Base-by-base conservation (phyloP, 306 rosid genomes). In the Rubus parviflorus region DNA sequence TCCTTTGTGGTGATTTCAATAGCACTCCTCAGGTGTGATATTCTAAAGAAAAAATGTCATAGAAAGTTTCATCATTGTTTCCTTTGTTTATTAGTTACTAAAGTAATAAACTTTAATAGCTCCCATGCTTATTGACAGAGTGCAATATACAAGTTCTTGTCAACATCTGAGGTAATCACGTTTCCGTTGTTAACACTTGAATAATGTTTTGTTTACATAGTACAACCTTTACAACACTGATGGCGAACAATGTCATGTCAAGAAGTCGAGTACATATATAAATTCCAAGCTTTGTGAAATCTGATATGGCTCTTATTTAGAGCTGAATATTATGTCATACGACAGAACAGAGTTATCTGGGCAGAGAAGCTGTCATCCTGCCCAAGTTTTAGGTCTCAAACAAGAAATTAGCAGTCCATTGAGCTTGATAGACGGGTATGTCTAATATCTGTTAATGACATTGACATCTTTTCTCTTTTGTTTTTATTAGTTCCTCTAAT, bases 1-100 rank as follows among this genome's bases (percentile, higher is more conserved):
- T 94, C 75, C 97, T 94, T 57, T 91, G 92, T 72, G 94, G 98
- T 74, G 97, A 92, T 85, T 94, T 92, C 78, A 94, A 94, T 77
- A 61, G 83, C 78, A 92, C 96, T 61, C 98, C 97, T 81, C 87
- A 88, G 97, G 96, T 94, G 81, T 75, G 77, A 25, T 82, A 52
- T 61, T 81, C 62, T 47, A 10, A 23, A 12, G 23, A 19, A 3
- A 15, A 54, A 67, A 30, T 15, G 22, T n/a, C 8, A 41, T 22
- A 41, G 9, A 20, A 17, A 0, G 2, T 14, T 3, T 74, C 20
- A 25, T 75, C 73, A 15, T 40, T 11, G 3, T 19, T 12, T 12
- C 6, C 62, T 40, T 17, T 20, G 11, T 30, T 30, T 30, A 30
- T 30, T 30, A 38, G 53, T 46, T 68, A 48, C 62, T n/a, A 11